Percentiles rank a stretch among this genome's conserved stretches.
Conservation (phyloP, 2,329 filamentous ascomycete species). For the Daldinia sp. region DNA sequence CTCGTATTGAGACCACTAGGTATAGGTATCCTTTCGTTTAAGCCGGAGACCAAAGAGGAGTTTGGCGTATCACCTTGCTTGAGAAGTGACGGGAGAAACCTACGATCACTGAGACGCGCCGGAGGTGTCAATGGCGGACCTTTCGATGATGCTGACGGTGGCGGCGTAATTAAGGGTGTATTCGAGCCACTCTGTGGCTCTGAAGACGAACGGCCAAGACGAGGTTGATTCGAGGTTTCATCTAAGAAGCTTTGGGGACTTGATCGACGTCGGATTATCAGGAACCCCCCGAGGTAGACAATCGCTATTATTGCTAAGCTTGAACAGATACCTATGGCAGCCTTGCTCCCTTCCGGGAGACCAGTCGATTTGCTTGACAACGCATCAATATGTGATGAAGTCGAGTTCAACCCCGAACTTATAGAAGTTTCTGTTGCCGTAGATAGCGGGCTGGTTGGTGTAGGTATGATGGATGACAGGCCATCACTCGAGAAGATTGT, state of each 20-base stretch:
- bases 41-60: conserved; percentile 30
- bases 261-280: conserved; percentile 53
- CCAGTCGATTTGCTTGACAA: conserved; percentile 25
- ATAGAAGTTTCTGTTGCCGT: conserved; percentile 20
- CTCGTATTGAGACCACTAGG: conserved; percentile 56
- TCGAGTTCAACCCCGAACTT: conserved; percentile 34
- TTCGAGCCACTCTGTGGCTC: conserved; percentile 52
- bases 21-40: conserved; percentile 50
- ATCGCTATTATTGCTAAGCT: conserved; percentile 56
- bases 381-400: conserved; percentile 41
- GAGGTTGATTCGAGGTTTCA: conserved; percentile 40
- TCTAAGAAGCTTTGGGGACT: conserved; percentile 41
- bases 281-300: conserved; percentile 54
- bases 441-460: conserved; percentile 13
- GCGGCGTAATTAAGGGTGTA: conserved; percentile 58
- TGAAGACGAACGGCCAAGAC: conserved; percentile 46
- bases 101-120: conserved; percentile 61
- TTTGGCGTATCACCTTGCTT: conserved; percentile 36
- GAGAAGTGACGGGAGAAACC: conserved; percentile 56
- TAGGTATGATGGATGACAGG: conserved; percentile 16
- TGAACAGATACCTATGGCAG: conserved; percentile 60
- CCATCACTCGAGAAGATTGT: conserved; percentile 5
- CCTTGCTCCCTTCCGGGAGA: conserved; percentile 57
- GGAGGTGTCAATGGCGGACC: conserved; percentile 58
- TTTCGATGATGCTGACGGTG: conserved; percentile 49